Conservation (phyloP, 163 green algal species). For the Volvox carteri region DNA sequence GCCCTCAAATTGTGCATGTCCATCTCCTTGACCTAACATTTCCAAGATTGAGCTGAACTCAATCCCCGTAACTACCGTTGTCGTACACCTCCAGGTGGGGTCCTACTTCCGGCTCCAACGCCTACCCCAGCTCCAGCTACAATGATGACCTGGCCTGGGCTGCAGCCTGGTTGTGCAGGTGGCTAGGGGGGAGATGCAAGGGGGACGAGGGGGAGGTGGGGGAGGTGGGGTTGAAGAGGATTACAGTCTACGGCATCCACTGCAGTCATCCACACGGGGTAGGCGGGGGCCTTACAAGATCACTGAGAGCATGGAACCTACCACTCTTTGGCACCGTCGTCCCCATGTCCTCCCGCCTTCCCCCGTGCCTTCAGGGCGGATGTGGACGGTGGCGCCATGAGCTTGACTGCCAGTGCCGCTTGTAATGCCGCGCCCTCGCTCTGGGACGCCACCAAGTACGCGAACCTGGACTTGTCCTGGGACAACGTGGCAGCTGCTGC, state of each 20-base stretch:
- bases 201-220: background rate
- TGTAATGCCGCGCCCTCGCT: background rate
- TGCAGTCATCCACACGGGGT: no score
- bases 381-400: background rate
- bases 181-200: background rate
- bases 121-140: constrained; percentile 27
- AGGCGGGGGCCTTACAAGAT: background rate
- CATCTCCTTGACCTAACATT: no score
- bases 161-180: constrained; percentile 15
- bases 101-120: background rate
- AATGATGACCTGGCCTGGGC: constrained; percentile 47
- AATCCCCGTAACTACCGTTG: no score
- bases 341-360: background rate
- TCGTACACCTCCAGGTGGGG: no score
- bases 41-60: no score
- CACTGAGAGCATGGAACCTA: no score
- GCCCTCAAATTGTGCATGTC: background rate
- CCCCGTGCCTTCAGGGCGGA: constrained; percentile 18
- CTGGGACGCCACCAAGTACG: constrained; percentile 21
- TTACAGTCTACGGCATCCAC: no score
- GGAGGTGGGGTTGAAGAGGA: no score
- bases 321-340: background rate
- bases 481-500: background rate
- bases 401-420: background rate
- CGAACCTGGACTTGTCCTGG: constrained; percentile 2